These are phyloP conservation scores for Prunus padus DNA, from an alignment of 306 rosid species.

Conservation along the genomic window DNA sequence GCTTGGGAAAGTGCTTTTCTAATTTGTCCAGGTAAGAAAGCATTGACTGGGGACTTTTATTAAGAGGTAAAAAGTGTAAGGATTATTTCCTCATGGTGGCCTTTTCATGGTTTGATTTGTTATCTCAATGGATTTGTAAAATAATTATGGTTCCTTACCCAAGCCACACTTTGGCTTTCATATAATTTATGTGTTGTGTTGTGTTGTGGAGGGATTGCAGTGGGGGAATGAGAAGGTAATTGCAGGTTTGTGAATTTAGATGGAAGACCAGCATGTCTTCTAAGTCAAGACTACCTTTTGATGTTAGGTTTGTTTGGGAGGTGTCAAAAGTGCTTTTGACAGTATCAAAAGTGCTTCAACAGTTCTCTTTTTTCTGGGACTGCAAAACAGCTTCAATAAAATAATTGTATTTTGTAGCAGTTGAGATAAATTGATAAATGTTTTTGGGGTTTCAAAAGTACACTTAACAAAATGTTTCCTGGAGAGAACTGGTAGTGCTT, in stretches of 20 bases:
- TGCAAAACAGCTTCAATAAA: background rate
- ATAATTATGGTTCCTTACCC: background rate
- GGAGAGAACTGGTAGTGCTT: too few relatives aligned
- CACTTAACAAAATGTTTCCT: too few relatives aligned
- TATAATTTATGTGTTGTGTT: background rate
- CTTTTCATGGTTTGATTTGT: background rate
- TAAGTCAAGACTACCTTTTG: background rate
- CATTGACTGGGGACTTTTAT: background rate
- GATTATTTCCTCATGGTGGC: background rate
- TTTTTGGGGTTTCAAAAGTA: too few relatives aligned
- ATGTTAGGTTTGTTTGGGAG: background rate
- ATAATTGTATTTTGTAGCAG: background rate
- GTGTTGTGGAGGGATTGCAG: background rate
- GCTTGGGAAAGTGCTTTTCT: background rate
- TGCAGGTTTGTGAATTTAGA: background rate
- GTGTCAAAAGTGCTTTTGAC: background rate
- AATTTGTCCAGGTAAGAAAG: background rate
- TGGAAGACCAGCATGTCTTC: background rate
- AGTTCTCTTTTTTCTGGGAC: background rate
- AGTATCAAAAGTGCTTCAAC: background rate
- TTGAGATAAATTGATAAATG: background rate
- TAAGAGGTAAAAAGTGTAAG: background rate
- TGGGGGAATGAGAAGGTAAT: background rate
- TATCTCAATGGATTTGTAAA: background rate
- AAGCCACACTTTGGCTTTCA: background rate